phyloP scores from a whole-genome alignment of 441 rosid genomes.

The Populus hybrid region DNA sequence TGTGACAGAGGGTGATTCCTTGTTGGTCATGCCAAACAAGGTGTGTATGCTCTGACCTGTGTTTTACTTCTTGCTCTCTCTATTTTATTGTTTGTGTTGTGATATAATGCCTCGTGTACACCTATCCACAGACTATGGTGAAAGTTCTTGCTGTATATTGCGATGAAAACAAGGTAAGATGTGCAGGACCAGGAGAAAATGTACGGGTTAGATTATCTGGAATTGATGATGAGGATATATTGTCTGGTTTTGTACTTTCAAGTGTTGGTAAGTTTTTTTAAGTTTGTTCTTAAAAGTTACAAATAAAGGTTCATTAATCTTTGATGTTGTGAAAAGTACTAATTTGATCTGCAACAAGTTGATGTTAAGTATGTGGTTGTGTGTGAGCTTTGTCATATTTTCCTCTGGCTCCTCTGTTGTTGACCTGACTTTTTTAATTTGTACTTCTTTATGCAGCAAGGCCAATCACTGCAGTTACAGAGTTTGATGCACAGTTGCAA shows the following conservation, averaged over 20 bases:
- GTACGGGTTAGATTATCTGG: slow-evolving; percentile 80
- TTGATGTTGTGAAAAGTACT: neutral
- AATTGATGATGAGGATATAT: slow-evolving; percentile 87
- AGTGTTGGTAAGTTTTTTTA: slow-evolving; percentile 51
- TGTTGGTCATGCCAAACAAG: slow-evolving; percentile 96
- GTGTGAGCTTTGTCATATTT: neutral
- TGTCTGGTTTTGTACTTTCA: slow-evolving; percentile 84
- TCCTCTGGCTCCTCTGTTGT: neutral
- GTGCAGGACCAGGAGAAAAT: slow-evolving; percentile 96
- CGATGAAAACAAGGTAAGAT: slow-evolving; percentile 74
- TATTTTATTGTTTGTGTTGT: neutral
- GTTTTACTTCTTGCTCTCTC: neutral
- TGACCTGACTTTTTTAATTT: neutral
- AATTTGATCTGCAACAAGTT: too few relatives aligned
- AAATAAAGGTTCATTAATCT: neutral
- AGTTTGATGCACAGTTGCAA: slow-evolving; percentile 82
- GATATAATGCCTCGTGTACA: slow-evolving; percentile 1
- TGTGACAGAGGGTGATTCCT: slow-evolving; percentile 75
- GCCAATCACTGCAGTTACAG: slow-evolving; percentile 65
- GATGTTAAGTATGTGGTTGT: too few relatives aligned
- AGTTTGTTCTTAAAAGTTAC: neutral
- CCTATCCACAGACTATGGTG: slow-evolving; percentile 56
- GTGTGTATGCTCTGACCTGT: slow-evolving; percentile 30
- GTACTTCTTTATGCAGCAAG: slow-evolving; percentile 52
- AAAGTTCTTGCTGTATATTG: slow-evolving; percentile 69